Conservation (phyloP, 352 stramenopile genomes). For the Globisporangium uncinulatum region DNA sequence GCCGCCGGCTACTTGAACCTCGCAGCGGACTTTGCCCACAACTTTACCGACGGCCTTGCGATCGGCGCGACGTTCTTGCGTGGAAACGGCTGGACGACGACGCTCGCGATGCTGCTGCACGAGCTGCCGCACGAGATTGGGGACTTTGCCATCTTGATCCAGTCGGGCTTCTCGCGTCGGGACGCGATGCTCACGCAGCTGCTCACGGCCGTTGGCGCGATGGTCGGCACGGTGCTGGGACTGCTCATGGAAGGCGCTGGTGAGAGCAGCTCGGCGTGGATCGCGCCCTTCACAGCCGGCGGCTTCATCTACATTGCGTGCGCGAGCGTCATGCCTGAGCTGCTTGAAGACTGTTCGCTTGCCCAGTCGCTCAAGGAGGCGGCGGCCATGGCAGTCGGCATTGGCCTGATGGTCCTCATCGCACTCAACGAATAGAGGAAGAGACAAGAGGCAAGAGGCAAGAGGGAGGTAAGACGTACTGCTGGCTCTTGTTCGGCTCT, state of each 20-base stretch:
- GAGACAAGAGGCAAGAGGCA: too few species aligned
- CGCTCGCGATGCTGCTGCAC: conserved; percentile 86
- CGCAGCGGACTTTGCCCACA: conserved; percentile 88
- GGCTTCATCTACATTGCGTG: conserved; percentile 93
- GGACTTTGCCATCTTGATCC: conserved; percentile 90
- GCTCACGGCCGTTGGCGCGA: conserved; percentile 87
- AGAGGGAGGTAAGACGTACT: not conserved
- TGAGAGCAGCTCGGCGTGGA: conserved; percentile 68
- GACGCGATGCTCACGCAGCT: conserved; percentile 90
- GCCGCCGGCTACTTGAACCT: conserved; percentile 89
- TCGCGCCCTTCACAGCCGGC: conserved; percentile 80
- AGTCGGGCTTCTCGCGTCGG: conserved; percentile 84
- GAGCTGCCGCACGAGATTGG: conserved; percentile 91
- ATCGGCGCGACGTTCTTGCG: conserved; percentile 89
- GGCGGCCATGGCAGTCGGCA: conserved; percentile 56
- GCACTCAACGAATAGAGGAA: conserved; percentile 59
- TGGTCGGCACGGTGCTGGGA: conserved; percentile 86
- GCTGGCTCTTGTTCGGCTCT: too few species aligned
- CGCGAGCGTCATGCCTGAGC: conserved; percentile 87
- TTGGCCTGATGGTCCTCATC: conserved; percentile 78
- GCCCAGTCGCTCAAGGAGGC: conserved; percentile 64
- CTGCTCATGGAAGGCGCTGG: conserved; percentile 68
- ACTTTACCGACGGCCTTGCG: conserved; percentile 92
- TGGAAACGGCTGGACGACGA: conserved; percentile 78
- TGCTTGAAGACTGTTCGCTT: conserved; percentile 83